phyloP scores from a whole-genome alignment of 345 rosid genomes.

The Bruguiera parviflora region DNA sequence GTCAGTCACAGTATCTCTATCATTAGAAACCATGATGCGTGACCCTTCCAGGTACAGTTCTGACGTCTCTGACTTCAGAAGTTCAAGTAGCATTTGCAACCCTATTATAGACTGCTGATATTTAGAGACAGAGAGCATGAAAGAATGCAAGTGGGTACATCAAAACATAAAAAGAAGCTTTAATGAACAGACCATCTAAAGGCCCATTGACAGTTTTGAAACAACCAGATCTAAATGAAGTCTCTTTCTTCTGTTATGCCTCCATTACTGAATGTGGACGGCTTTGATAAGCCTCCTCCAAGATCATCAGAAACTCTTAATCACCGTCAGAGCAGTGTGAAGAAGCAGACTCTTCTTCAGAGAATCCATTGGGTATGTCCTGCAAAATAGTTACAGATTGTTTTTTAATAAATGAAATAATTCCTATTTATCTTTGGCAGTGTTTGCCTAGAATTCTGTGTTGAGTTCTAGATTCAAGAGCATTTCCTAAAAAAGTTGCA shows the following conservation, averaged over 20 bases:
- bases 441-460: too few relatives aligned
- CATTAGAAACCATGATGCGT: conserved; percentile 57
- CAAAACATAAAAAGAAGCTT: conserved; percentile 1
- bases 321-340: conserved; percentile 40
- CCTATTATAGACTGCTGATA: conserved; percentile 24
- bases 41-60: conserved; percentile 49
- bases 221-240: conserved; percentile 27
- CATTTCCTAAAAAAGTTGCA: conserved; percentile 9
- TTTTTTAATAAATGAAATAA: not conserved
- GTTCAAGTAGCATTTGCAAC: conserved; percentile 43
- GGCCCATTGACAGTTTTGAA: conserved; percentile 18
- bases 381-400: conserved; percentile 11
- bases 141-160: not conserved
- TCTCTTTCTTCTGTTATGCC: conserved; percentile 35
- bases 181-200: conserved; percentile 40
- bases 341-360: conserved; percentile 40
- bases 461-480: not conserved
- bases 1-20: conserved; percentile 41
- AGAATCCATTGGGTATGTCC: conserved; percentile 26
- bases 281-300: conserved; percentile 55
- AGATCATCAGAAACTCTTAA: conserved; percentile 43
- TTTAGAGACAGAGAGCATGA: not conserved
- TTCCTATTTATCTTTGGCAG: too few relatives aligned
- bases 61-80: conserved; percentile 45
- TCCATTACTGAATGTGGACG: conserved; percentile 87